These are phyloP conservation scores for Pulveroboletus frians DNA, from an alignment of 768 basidiomycete species.

Conservation along the genomic window DNA sequence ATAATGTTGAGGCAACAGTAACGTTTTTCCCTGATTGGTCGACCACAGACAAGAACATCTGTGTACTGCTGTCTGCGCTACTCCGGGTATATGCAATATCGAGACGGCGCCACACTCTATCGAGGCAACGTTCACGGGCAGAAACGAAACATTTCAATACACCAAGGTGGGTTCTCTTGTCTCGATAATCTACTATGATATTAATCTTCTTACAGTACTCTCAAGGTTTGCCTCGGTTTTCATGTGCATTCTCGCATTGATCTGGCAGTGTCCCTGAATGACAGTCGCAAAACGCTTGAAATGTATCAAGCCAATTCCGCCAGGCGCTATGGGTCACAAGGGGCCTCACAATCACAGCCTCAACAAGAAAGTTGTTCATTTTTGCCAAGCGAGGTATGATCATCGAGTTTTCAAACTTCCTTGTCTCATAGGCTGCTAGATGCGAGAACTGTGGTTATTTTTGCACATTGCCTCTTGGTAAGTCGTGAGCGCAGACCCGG, in stretches of 20 bases:
- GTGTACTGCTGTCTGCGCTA: slow-evolving; percentile 40
- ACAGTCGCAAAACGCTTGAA: slow-evolving; percentile 47
- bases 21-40: not conserved
- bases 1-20: not conserved
- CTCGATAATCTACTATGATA: not conserved
- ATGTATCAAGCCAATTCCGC: slow-evolving; percentile 44
- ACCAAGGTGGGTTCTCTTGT: slow-evolving; percentile 44
- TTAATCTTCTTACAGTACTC: slow-evolving; percentile 37
- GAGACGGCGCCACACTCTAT: slow-evolving; percentile 55
- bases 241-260: not conserved
- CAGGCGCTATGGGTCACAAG: slow-evolving; percentile 38
- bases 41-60: slow-evolving; percentile 46
- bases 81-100: slow-evolving; percentile 47
- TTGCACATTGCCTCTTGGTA: slow-evolving; percentile 54
- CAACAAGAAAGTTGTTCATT: slow-evolving; percentile 45
- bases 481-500: not conserved
- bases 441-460: slow-evolving; percentile 55
- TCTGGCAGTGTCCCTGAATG: not conserved
- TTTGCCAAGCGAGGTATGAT: slow-evolving; percentile 45
- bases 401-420: not conserved
- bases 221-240: slow-evolving; percentile 36
- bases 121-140: slow-evolving; percentile 56
- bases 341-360: slow-evolving; percentile 47
- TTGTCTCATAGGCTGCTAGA: slow-evolving; percentile 21
- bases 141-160: slow-evolving; percentile 57